Evolutionary conservation across 2,329 filamentous ascomycete genomes (phyloP), one percentile per base, ranked within the genome.

Genomic region (Diaporthe ampelina): DNA sequence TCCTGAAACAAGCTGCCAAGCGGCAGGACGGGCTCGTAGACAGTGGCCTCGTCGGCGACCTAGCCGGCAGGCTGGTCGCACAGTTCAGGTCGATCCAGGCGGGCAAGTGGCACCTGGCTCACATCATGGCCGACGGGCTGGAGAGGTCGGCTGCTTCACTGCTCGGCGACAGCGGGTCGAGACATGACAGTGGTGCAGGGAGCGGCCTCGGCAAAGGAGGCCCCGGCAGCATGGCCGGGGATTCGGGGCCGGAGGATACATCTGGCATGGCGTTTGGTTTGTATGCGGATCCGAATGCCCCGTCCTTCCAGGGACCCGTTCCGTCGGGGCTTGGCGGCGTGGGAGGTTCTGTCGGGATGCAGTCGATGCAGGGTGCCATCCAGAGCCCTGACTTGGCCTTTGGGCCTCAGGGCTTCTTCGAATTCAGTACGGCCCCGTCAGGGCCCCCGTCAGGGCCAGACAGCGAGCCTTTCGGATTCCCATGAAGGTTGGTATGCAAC

Each of bases 1-100:
- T 89, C 1, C 83, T 87, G 48, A 87, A 88, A 75, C 80, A 88
- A 0, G 82, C 86, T 1, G 82, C 83, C 32, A 86, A 85, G 37
- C 76, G 78, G 80, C 0, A 54, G 48, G 82, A 81, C 9, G 81
- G 82, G 4, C 80, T 86, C 2, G 82, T 86, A 17, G 81, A 85
- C 19, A 79, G 81, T 4, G 77, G 78, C 1, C 77, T 81, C 0
- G 84, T 86, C 1, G 79, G 81, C 35, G 81, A 84, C 13, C 76
- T 87, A 29, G 84, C 82, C 0, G 80, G 79, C 0, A 81, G 81
- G 37, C 81, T 86, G 0, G 83, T 86, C 2, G 78, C 79, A 21
- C 81, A 85, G 29, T 86, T 86, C n/a, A 79, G 84, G 0, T 82
- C 82, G 0, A 79, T 84, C 1, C 79, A 83, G 0, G 85, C 85